A percentile compares a stretch with the other conserved stretches of the same genome.
These are phyloP conservation scores for Oryza officinalis DNA, from an alignment of 176 grass and related monocot genomes.

Conservation along the genomic window DNA sequence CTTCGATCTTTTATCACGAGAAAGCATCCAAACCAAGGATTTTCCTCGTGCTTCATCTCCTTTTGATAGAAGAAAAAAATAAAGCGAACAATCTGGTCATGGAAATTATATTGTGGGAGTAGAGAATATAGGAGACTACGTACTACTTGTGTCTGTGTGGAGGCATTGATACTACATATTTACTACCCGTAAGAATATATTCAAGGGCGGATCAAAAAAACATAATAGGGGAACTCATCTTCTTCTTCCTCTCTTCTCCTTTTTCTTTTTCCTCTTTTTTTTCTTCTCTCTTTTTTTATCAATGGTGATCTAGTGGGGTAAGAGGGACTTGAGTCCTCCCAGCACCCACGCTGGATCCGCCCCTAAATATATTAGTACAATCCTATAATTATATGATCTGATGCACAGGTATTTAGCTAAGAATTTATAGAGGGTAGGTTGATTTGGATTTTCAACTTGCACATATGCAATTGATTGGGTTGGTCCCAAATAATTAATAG, in stretches of 20 bases:
- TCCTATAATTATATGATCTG: neutral
- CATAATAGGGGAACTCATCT: no score
- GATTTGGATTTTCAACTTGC: neutral
- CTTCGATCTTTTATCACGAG: neutral
- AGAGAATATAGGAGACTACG: neutral
- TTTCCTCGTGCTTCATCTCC: neutral
- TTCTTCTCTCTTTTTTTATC: no score
- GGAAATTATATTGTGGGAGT: neutral
- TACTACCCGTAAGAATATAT: neutral
- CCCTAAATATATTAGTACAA: neutral
- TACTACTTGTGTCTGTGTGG: neutral
- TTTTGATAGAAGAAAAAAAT: neutral
- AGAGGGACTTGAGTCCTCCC: no score
- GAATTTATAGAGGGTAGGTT: neutral
- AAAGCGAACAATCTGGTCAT: neutral
- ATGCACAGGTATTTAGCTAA: neutral
- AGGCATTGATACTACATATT: no score
- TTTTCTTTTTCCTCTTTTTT: no score
- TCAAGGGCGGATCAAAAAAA: no score
- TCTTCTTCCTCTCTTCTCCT: no score
- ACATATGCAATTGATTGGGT: neutral
- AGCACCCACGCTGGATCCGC: no score
- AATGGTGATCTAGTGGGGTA: no score
- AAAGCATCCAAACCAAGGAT: neutral
- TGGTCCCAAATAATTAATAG: neutral